Base-by-base conservation (phyloP, 2,329 filamentous ascomycete genomes). In the Fusarium drepaniforme region DNA sequence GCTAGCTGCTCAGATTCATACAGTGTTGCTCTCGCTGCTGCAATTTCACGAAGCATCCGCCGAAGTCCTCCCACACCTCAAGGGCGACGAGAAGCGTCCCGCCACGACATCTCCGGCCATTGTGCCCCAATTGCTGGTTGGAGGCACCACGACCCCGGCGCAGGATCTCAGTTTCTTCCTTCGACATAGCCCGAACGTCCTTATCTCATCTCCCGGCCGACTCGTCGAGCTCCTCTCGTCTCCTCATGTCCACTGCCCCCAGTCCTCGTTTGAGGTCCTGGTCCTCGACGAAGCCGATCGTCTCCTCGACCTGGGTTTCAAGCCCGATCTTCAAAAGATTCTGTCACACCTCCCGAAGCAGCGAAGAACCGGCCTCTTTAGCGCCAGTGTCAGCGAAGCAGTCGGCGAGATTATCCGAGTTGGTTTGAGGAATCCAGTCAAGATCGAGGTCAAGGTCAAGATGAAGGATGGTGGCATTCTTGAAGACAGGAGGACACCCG, bases 231-330 rank as follows among this genome's bases (percentile, higher is more conserved):
- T 99, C 1, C 88, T 99, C 6, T 92, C 93, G 0, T 97, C 95
- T 2, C 93, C 92, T 2, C 93, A 97, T 79, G 95, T 98, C 16
- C 94, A 97, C 81, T 96, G 94, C 77, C 92, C 94, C 0, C 93
- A 96, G 71, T 95, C 94, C 1, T 94, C 94, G 0, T 98, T 99
- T 76, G 96, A 99, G 82, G 91, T 95, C 60, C 90, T 99, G 13
- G 94, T 99, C 5, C 89, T 99, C 40, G 97, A 99, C 80, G 97
- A 99, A 85, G 97, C 96, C 60, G 97, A 99, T 83, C 90, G 97
- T 69, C 86, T 99, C 30, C 87, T 99, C 13, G 97, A 99, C 83
- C 88, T 98, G 25, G 97, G 97, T 8, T 98, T 99, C 84, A 97
- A 97, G 82, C 92, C 94, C 66, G 95, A 98, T 76, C 84, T 99